Evolutionary conservation across 805 yeast species (phyloP).

Genomic region (Kodamaea jinghongensis): DNA sequence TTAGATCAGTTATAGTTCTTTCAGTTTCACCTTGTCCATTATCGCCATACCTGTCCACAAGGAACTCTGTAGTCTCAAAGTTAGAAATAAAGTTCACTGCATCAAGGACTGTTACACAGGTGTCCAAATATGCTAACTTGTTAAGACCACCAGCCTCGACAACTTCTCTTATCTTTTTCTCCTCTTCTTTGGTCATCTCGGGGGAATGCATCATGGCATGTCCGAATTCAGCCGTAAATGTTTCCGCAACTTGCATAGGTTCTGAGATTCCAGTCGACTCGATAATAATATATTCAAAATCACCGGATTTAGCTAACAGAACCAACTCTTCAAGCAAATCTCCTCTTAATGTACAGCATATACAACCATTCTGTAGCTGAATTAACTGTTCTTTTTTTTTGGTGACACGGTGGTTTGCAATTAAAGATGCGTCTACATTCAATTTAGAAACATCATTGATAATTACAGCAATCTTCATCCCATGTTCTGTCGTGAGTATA

Average conservation of each 20-base stretch:
- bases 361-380: conserved; percentile 48
- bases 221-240: conserved; percentile 43
- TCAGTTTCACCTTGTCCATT: conserved; percentile 41
- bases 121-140: conserved; percentile 39
- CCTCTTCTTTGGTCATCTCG: conserved; percentile 18
- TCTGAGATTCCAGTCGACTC: conserved; percentile 49
- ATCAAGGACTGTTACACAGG: conserved; percentile 48
- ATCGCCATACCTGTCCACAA: conserved; percentile 40
- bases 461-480: conserved; percentile 43
- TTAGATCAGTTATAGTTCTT: conserved; percentile 43
- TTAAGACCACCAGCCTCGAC: conserved; percentile 40
- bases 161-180: conserved; percentile 21
- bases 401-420: conserved; percentile 37
- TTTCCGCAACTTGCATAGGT: conserved; percentile 52
- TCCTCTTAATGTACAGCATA: conserved; percentile 48
- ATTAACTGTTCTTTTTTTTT: conserved; percentile 43
- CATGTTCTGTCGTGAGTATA: conserved; percentile 39
- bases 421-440: conserved; percentile 43
- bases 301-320: conserved; percentile 29
- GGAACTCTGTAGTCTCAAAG: conserved; percentile 43
- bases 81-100: conserved; percentile 40
- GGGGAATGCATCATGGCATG: conserved; percentile 28
- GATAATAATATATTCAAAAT: conserved; percentile 42
- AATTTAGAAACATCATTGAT: conserved; percentile 45
- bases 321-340: conserved; percentile 45